Conservation (phyloP, 1,284 basidiomycete species). For the Ganoderma multipileum region DNA sequence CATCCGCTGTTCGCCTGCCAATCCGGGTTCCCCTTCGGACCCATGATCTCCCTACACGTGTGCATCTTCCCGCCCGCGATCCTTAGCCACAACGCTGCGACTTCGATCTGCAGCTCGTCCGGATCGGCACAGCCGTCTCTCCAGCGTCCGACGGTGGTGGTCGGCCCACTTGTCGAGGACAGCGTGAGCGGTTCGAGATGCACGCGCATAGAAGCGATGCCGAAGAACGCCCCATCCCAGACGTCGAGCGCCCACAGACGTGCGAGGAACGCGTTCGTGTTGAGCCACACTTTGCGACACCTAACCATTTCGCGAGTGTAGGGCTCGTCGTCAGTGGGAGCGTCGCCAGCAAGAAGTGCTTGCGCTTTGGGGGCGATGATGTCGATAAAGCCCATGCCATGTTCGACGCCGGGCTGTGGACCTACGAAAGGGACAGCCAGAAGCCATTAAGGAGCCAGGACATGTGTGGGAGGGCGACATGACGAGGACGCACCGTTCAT, state of each 20-base stretch:
- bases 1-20: slow-evolving; percentile 2
- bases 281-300: slow-evolving; percentile 23
- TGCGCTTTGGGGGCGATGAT: background rate
- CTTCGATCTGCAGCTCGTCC: slow-evolving; percentile 19
- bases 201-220: slow-evolving; percentile 17
- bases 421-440: background rate
- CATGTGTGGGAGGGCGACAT: background rate
- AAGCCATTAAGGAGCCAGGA: background rate
- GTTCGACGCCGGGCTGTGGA: background rate
- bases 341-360: slow-evolving; percentile 14
- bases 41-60: slow-evolving; percentile 19
- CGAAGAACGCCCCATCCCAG: slow-evolving; percentile 19
- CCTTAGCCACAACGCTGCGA: slow-evolving; percentile 17
- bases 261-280: slow-evolving; percentile 22
- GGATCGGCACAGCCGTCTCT: slow-evolving; percentile 2
- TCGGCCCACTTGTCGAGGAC: background rate
- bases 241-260: slow-evolving; percentile 22
- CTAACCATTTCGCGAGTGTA: background rate
- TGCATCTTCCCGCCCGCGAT: slow-evolving; percentile 21
- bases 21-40: slow-evolving; percentile 22
- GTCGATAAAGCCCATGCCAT: background rate
- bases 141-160: background rate
- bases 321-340: slow-evolving; percentile 3
- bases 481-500: slow-evolving; percentile 19
- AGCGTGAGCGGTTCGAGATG: slow-evolving; percentile 24